A percentile compares a stretch with the other conserved stretches of the same genome.
Conservation (phyloP, 768 basidiomycete species). For the Leccinum fibrillosum region DNA sequence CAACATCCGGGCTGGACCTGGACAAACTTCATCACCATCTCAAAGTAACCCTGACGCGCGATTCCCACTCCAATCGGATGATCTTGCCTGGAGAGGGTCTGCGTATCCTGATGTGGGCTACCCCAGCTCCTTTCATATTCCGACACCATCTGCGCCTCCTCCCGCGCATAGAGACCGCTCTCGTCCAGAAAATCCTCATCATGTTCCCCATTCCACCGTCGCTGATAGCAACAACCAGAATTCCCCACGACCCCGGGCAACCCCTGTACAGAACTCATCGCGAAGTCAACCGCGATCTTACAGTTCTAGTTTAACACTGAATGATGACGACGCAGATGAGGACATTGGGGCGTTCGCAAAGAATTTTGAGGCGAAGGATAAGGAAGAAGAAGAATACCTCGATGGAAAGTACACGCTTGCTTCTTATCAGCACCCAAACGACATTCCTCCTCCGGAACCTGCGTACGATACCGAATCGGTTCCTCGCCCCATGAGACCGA, state of each 20-base stretch:
- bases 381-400: slow-evolving; percentile 19
- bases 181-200: neutral
- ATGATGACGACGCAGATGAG: slow-evolving; percentile 18
- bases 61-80: neutral
- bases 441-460: slow-evolving; percentile 51
- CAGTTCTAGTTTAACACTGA: slow-evolving; percentile 39
- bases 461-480: slow-evolving; percentile 32
- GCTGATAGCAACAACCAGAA: slow-evolving; percentile 3
- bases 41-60: neutral
- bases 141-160: slow-evolving; percentile 6
- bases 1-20: slow-evolving; percentile 23
- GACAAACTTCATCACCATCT: neutral
- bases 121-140: slow-evolving; percentile 8
- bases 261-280: slow-evolving; percentile 12
- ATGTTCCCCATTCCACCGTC: neutral
- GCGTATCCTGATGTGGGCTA: slow-evolving; percentile 6
- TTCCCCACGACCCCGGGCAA: slow-evolving; percentile 10
- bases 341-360: slow-evolving; percentile 17
- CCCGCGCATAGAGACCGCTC: neutral
- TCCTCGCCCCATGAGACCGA: slow-evolving; percentile 12
- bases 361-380: slow-evolving; percentile 12
- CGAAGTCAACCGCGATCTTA: slow-evolving; percentile 29
- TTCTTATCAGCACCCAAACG: slow-evolving; percentile 59
- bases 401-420: slow-evolving; percentile 46
- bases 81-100: neutral